Base-by-base conservation (phyloP, 305 asterid genomes). In the Fraxinus greggii region DNA sequence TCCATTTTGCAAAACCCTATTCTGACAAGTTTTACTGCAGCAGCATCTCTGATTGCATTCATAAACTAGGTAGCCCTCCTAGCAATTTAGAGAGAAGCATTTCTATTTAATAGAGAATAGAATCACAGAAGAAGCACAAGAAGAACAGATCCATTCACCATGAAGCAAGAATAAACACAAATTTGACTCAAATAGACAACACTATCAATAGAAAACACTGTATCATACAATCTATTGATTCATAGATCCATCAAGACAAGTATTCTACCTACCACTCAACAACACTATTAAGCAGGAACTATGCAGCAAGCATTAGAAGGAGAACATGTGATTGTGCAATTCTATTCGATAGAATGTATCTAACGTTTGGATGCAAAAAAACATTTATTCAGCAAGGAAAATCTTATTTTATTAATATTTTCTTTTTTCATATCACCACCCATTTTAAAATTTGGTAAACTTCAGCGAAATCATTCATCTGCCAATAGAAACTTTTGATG, bases 11-110 rank as follows among this genome's bases (percentile, higher is more conserved):
- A 97, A 85, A 84, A 97, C 97, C 92, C 98, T 90, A 87, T 97
- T 97, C 90, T 80, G 96, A 86, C 99, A 97, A 75, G 85, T 80
- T 89, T 87, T 90, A 84, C 90, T 86, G 87, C 99, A 97, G 83
- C 89, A 28, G 88, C 99, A 95, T 84, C 93, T 88, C 85, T 82
- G 92, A 81, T 97, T 97, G 94, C 99, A 97, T 88, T 97, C 99
- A 65, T 97, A 97, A 36, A 97, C 98, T 74, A 97, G 89, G 88
- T 93, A 97, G 3, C 99, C 99, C 90, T 92, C 99, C 99, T 97
- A 93, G 84, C 0, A 81, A 86, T 84, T 80, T 26, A 83, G 36
- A 72, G 67, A 88, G 72, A 84, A 83, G 72, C 12, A 31, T 28
- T 59, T 40, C 72, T 31, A 35, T 35, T 67, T 59, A 70, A 80